Conservation (phyloP, 2,329 filamentous ascomycete genomes). For the Chaetomiaceae sp. region DNA sequence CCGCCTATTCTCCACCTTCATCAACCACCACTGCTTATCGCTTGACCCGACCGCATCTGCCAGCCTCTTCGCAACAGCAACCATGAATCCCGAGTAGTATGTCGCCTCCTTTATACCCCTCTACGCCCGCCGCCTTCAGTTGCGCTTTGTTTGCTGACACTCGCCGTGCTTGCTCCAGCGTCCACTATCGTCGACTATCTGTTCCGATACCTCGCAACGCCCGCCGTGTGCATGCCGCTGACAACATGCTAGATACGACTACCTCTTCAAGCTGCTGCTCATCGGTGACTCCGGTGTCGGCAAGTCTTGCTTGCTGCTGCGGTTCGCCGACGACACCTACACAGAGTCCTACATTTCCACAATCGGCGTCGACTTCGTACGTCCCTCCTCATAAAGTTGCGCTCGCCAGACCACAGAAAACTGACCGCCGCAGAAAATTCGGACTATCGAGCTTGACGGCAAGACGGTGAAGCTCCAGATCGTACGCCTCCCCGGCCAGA, state of each 20-base stretch:
- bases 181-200: background rate
- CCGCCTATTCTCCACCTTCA: conserved; percentile 12
- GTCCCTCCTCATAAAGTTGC: conserved; percentile 35
- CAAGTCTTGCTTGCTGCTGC: conserved; percentile 97
- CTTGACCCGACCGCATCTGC: conserved; percentile 11
- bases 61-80: conserved; percentile 36
- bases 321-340: conserved; percentile 98
- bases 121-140: conserved; percentile 4
- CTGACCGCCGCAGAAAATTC: conserved; percentile 74
- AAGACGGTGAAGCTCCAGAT: conserved; percentile 99
- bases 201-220: conserved; percentile 6
- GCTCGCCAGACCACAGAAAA: background rate
- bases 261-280: conserved; percentile 99
- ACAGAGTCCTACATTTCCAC: conserved; percentile 99
- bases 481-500: conserved; percentile 53
- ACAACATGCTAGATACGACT: conserved; percentile 79
- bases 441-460: conserved; percentile 97
- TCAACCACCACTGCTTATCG: conserved; percentile 10
- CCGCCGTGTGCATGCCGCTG: conserved; percentile 18
- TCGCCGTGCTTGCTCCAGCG: background rate
- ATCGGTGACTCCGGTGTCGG: conserved; percentile 99
- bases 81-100: conserved; percentile 91
- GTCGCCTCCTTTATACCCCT: conserved; percentile 29
- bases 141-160: conserved; percentile 19
- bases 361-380: conserved; percentile 97